phyloP scores from a whole-genome alignment of 129 eudicot genomes.

The Smallanthus sonchifolius region DNA sequence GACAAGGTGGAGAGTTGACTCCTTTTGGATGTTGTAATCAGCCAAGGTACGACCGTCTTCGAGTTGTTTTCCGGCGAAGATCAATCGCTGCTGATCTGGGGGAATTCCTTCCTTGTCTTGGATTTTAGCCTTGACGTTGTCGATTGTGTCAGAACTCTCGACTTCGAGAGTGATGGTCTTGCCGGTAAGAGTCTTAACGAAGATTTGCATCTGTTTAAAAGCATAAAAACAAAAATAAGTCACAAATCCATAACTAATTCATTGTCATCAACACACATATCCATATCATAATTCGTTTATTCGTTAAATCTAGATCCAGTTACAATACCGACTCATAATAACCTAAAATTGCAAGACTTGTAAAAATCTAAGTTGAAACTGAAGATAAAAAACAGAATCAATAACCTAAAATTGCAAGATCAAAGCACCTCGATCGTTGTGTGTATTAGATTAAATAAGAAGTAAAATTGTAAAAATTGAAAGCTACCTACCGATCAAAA shows the following conservation, averaged over 20 bases:
- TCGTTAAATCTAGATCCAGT: no score
- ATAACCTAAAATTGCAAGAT: not conserved
- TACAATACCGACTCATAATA: no score
- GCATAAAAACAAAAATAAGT: not conserved
- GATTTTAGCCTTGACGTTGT: conserved; percentile 3
- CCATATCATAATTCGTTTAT: no score
- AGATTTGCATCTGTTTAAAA: conserved; percentile 11
- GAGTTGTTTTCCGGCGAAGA: conserved; percentile 3
- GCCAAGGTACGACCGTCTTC: conserved; percentile 16
- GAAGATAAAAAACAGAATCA: not conserved
- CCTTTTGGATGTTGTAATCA: conserved; percentile 8
- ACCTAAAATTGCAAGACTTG: no score
- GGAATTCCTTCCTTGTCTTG: conserved; percentile 2
- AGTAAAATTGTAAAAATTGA: not conserved
- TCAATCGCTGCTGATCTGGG: not conserved
- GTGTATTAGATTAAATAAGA: not conserved
- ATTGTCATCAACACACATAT: not conserved
- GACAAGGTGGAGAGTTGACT: not conserved
- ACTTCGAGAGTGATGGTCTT: conserved; percentile 10
- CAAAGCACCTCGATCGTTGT: not conserved
- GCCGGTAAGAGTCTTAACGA: conserved; percentile 13
- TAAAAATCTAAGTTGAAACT: no score
- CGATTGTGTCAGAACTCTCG: conserved; percentile 2
- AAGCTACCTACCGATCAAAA: not conserved
- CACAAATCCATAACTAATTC: not conserved